Evolutionary conservation across 208 protist genomes (phyloP), one percentile per base, ranked within the genome.

Genomic region (Leishmania turanica): DNA sequence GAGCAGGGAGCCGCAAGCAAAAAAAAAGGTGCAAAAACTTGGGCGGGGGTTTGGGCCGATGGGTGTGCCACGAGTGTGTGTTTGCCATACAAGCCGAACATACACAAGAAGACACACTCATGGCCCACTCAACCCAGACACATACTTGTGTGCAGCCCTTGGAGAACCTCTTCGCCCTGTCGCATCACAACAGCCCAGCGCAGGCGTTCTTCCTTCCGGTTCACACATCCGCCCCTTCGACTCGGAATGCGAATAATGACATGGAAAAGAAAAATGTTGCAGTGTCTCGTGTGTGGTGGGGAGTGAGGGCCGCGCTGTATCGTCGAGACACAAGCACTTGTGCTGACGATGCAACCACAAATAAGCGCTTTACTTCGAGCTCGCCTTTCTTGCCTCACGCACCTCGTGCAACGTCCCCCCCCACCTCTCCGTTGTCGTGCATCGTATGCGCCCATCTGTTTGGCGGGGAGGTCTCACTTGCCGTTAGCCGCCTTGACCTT

Each of bases 401-500:
- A 3, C 40, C 37, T 27, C 24, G 13, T 3, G n/a, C 37, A 37
- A 34, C 31, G 64, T 21, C 31, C 31, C 2, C 31, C 2, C 31
- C 2, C 7, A 31, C 31, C 31, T 17, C 64, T 37, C 64, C 64
- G 0, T 37, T 68, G 15, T 71, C 2, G 34, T 47, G 8, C 4
- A 21, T 40, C 62, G 62, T 40, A 40, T 21, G 62, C 9, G 13
- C 31, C 19, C 31, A 21, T 68, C 62, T 3, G 0, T 40, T 34
- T 31, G 21, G 3, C 62, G 2, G 6, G 11, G 31, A 6, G 27
- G 62, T 1, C 62, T 66, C 83, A 91, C 81, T 92, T 89, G 49
- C 42, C 70, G 69, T 51, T 79, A 19, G 56, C 47, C n/a, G 87
- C 91, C 84, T 93, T 93, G 53, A 96, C 88, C 90, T 92, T 92